Evolutionary conservation across 805 yeast genomes (phyloP).

Genomic region (Yamadazyma laniorum): DNA sequence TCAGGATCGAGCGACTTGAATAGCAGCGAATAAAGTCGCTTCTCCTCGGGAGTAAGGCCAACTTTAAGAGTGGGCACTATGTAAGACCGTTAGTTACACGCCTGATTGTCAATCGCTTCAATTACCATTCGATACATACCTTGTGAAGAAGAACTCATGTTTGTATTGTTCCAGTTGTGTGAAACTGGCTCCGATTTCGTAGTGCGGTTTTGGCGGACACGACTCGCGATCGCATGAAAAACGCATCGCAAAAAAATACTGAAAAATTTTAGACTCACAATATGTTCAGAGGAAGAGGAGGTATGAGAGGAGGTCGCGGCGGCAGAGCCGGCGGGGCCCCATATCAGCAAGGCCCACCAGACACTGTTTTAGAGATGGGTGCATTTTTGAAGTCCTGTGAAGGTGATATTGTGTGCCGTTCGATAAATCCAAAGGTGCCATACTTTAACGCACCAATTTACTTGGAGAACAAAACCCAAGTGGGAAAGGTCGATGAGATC

Average conservation of each 20-base stretch:
- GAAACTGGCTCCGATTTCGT: too few relatives aligned
- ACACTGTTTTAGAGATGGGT: slow-evolving; percentile 92
- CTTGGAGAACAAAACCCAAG: slow-evolving; percentile 91
- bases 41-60: slow-evolving; percentile 71
- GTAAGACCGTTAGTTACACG: background rate
- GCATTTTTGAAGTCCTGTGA: slow-evolving; percentile 88
- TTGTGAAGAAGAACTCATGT: slow-evolving; percentile 6
- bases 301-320: slow-evolving; percentile 57
- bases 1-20: slow-evolving; percentile 81
- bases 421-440: slow-evolving; percentile 91
- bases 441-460: slow-evolving; percentile 98
- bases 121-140: too few relatives aligned
- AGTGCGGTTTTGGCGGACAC: too few relatives aligned
- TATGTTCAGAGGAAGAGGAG: slow-evolving; percentile 75
- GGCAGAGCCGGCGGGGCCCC: slow-evolving; percentile 73
- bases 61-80: slow-evolving; percentile 32
- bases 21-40: slow-evolving; percentile 65
- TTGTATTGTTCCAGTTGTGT: slow-evolving; percentile 3
- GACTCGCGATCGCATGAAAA: too few relatives aligned
- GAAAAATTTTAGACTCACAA: slow-evolving; percentile 7
- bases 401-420: slow-evolving; percentile 95
- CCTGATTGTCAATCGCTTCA: too few relatives aligned
- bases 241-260: slow-evolving; percentile 10
- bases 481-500: slow-evolving; percentile 98
- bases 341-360: slow-evolving; percentile 93